Conservation (phyloP, 1,284 basidiomycete species). For the Filobasidium uniguttulatum region DNA sequence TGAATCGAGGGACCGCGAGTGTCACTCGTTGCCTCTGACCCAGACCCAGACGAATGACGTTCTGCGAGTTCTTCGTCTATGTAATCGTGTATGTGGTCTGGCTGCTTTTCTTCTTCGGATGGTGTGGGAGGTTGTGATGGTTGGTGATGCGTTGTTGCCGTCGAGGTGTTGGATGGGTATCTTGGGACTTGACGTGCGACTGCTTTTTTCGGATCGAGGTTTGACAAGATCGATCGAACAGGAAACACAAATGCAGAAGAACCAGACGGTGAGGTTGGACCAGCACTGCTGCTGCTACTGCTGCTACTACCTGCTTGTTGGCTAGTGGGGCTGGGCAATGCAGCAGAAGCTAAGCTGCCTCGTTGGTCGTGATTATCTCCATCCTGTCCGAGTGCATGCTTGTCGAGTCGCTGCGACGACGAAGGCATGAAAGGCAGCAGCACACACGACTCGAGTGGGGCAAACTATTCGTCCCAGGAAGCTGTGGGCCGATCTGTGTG, state of each 20-base stretch:
- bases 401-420: too few species aligned
- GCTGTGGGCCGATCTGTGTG: too few species aligned
- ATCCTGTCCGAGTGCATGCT: too few species aligned
- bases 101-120: conserved; percentile 1
- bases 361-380: too few species aligned
- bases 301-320: too few species aligned
- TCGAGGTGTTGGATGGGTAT: neutral
- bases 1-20: neutral
- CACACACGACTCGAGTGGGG: too few species aligned
- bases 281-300: too few species aligned
- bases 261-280: conserved; percentile 2
- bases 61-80: neutral
- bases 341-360: too few species aligned
- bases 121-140: neutral
- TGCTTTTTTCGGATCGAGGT: conserved; percentile 3
- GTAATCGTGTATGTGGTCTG: conserved; percentile 1
- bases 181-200: neutral
- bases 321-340: too few species aligned
- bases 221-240: conserved; percentile 13
- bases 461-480: too few species aligned
- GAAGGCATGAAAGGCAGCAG: too few species aligned
- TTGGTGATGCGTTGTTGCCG: neutral
- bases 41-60: neutral
- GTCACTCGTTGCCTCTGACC: neutral
- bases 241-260: conserved; percentile 13